A percentile compares a stretch with the other conserved stretches of the same genome.
Evolutionary conservation across 305 asterid species (phyloP).

Genomic region (Fraxinus greggii): DNA sequence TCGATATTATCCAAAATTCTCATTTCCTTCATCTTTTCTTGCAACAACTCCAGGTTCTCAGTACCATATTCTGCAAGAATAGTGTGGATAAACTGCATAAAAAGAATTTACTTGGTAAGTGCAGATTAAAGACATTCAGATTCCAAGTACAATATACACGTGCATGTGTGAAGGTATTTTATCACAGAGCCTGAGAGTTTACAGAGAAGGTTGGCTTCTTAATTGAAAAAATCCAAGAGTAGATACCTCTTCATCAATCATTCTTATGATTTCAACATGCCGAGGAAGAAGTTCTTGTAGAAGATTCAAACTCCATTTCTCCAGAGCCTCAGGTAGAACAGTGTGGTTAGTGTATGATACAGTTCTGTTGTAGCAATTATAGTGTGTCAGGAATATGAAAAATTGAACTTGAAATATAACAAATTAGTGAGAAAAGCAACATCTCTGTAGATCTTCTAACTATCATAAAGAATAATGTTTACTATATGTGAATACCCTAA

Average conservation of each 20-base stretch:
- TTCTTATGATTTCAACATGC: constrained; percentile 57
- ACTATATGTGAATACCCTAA: background rate
- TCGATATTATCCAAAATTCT: constrained; percentile 59
- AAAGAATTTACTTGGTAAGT: constrained; percentile 14
- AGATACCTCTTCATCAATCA: constrained; percentile 61
- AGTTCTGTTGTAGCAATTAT: constrained; percentile 37
- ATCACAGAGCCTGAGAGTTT: background rate
- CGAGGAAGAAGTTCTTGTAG: constrained; percentile 62
- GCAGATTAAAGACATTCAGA: background rate
- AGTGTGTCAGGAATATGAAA: constrained; percentile 14
- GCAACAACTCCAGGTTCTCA: constrained; percentile 47
- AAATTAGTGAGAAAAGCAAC: background rate
- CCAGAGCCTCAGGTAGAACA: constrained; percentile 69
- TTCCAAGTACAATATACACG: background rate
- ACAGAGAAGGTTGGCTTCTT: background rate
- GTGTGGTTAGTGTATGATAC: constrained; percentile 70
- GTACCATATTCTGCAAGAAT: constrained; percentile 50
- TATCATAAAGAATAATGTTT: background rate
- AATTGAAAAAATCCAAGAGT: constrained; percentile 3
- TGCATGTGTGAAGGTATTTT: background rate
- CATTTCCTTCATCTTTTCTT: constrained; percentile 53
- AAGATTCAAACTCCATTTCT: constrained; percentile 61
- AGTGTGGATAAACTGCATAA: constrained; percentile 45
- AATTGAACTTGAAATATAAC: constrained; percentile 1
- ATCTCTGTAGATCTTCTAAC: background rate